Evolutionary conservation across 768 basidiomycete genomes (phyloP).

Genomic region (Tylopilus rubrobrunneus): DNA sequence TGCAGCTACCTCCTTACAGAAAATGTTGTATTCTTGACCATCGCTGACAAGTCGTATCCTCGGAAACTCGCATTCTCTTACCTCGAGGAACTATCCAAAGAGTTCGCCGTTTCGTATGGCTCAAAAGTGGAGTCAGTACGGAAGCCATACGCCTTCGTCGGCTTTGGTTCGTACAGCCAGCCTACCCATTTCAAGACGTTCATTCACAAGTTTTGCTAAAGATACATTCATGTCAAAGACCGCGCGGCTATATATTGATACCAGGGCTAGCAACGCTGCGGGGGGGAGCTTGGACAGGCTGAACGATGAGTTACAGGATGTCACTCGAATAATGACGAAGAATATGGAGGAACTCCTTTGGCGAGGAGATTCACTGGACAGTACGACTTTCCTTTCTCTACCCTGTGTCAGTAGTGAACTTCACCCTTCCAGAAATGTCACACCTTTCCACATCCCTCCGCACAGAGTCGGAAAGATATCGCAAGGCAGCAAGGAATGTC

Average conservation of each 20-base stretch:
- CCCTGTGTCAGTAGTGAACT: not conserved
- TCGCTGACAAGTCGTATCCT: constrained; percentile 96
- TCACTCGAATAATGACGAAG: constrained; percentile 99
- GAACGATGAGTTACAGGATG: constrained; percentile 96
- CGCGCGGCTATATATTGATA: constrained; percentile 90
- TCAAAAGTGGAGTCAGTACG: constrained; percentile 87
- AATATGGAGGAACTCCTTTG: constrained; percentile 99
- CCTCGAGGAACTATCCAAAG: constrained; percentile 94
- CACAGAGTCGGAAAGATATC: constrained; percentile 96
- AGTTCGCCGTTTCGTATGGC: constrained; percentile 91
- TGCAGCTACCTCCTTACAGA: constrained; percentile 89
- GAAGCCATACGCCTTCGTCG: constrained; percentile 98
- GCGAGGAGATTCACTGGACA: constrained; percentile 95
- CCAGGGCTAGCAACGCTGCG: constrained; percentile 75
- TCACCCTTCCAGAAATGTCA: constrained; percentile 74
- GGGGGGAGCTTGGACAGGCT: constrained; percentile 71
- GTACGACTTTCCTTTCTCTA: constrained; percentile 45
- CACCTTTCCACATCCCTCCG: constrained; percentile 91
- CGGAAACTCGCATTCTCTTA: constrained; percentile 97
- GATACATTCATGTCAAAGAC: constrained; percentile 99
- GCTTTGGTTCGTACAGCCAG: constrained; percentile 73
- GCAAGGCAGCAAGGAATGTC: constrained; percentile 91
- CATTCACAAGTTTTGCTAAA: constrained; percentile 29
- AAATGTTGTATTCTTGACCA: constrained; percentile 92
- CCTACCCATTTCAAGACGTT: not conserved